A percentile compares a stretch with the other conserved stretches of the same genome.
Evolutionary conservation across 257 asterid genomes (phyloP).

Genomic region (Gardenia jasminoides): DNA sequence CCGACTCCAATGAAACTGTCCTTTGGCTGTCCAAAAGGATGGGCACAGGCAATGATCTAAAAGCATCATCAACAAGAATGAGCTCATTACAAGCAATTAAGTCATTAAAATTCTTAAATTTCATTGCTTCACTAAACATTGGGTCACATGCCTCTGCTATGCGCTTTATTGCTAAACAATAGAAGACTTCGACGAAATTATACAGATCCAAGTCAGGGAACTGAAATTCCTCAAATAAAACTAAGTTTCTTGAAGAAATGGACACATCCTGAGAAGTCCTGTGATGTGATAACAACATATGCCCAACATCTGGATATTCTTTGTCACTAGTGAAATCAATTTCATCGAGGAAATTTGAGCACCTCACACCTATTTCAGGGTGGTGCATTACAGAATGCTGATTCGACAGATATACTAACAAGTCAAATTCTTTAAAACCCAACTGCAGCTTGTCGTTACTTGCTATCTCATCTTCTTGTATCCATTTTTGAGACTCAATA

Average conservation of each 20-base stretch:
- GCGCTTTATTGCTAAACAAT: neutral
- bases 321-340: slow-evolving; percentile 41
- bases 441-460: slow-evolving; percentile 43
- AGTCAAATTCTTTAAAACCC: slow-evolving; percentile 55
- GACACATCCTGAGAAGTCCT: slow-evolving; percentile 33
- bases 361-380: slow-evolving; percentile 32
- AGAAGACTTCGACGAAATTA: slow-evolving; percentile 18
- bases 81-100: slow-evolving; percentile 80
- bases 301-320: slow-evolving; percentile 41
- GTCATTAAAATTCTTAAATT: slow-evolving; percentile 55
- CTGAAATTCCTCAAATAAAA: slow-evolving; percentile 46
- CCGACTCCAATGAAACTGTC: slow-evolving; percentile 38
- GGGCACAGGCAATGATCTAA: slow-evolving; percentile 82
- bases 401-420: slow-evolving; percentile 41
- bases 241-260: slow-evolving; percentile 30
- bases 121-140: slow-evolving; percentile 63
- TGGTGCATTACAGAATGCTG: slow-evolving; percentile 27
- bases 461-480: slow-evolving; percentile 42
- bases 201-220: slow-evolving; percentile 41
- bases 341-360: slow-evolving; percentile 30
- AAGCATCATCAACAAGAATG: slow-evolving; percentile 66
- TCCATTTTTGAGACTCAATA: slow-evolving; percentile 32
- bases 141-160: slow-evolving; percentile 25
- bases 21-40: slow-evolving; percentile 45
- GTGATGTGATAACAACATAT: slow-evolving; percentile 18